These are phyloP conservation scores for Brettanomyces custersianus DNA, from an alignment of 805 yeast species.

Conservation along the genomic window DNA sequence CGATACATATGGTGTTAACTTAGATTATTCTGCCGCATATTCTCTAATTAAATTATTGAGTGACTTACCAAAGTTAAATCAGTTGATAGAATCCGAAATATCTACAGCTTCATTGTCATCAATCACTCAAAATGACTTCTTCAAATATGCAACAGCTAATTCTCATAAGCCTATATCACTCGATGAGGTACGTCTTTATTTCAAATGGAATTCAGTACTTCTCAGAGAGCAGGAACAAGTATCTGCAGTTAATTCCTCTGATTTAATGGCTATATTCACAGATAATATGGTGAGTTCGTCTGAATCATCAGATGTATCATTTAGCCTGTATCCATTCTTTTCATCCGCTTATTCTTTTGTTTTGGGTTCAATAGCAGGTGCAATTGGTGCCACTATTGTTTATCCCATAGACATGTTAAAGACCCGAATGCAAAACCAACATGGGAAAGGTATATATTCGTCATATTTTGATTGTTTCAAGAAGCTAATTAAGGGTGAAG, in stretches of 20 bases:
- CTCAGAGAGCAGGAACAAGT: constrained; percentile 16
- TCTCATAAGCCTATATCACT: constrained; percentile 11
- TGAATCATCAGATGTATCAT: constrained; percentile 34
- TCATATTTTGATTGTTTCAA: constrained; percentile 81
- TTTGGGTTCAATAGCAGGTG: constrained; percentile 92
- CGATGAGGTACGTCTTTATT: constrained; percentile 24
- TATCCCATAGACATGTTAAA: constrained; percentile 95
- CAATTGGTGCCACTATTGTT: constrained; percentile 96
- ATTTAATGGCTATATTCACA: constrained; percentile 33
- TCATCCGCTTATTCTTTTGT: constrained; percentile 82
- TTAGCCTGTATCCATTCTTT: constrained; percentile 53
- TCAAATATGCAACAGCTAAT: constrained; percentile 15
- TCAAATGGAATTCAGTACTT: constrained; percentile 26
- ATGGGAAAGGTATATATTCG: constrained; percentile 57
- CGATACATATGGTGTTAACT: constrained; percentile 32
- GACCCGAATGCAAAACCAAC: constrained; percentile 96
- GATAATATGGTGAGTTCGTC: constrained; percentile 45
- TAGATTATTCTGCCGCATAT: constrained; percentile 40
- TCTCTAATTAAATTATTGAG: constrained; percentile 36
- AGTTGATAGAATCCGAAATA: constrained; percentile 21
- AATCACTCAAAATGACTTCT: constrained; percentile 15
- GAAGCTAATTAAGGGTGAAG: constrained; percentile 71
- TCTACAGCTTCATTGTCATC: constrained; percentile 7
- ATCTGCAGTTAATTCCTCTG: constrained; percentile 21
- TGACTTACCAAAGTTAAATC: constrained; percentile 26